Percentiles rank a stretch among this genome's conserved stretches.
Evolutionary conservation across 1,139 yeast genomes (phyloP).

Genomic region (Hyphopichia khmerensis): DNA sequence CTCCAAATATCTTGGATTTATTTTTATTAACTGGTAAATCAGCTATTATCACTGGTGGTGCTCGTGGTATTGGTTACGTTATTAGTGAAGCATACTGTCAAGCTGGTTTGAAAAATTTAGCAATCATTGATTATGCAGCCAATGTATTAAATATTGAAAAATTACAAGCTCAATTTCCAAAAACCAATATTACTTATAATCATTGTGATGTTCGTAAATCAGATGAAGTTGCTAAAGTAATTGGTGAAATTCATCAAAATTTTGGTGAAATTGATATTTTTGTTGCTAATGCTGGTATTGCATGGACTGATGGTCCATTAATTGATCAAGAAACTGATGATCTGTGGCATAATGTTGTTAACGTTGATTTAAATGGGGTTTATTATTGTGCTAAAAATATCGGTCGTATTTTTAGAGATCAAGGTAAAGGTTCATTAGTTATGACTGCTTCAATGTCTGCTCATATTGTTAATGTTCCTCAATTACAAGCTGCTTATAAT

Average conservation of each 20-base stretch:
- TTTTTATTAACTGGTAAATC: slow-evolving; percentile 36
- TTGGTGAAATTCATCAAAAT: slow-evolving; percentile 29
- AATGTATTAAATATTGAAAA: slow-evolving; percentile 28
- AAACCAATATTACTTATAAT: slow-evolving; percentile 31
- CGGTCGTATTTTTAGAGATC: slow-evolving; percentile 38
- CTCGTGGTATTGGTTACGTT: slow-evolving; percentile 46
- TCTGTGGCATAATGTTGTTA: slow-evolving; percentile 45
- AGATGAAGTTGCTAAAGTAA: slow-evolving; percentile 34
- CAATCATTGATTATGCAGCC: slow-evolving; percentile 42
- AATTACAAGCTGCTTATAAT: slow-evolving; percentile 60
- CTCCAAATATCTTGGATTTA: slow-evolving; percentile 34
- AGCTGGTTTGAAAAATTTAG: slow-evolving; percentile 43
- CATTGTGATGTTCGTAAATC: slow-evolving; percentile 43
- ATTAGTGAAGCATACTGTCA: slow-evolving; percentile 46
- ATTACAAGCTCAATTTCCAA: slow-evolving; percentile 29
- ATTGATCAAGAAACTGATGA: slow-evolving; percentile 42
- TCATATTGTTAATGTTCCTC: slow-evolving; percentile 64
- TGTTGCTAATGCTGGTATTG: slow-evolving; percentile 55
- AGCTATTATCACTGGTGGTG: slow-evolving; percentile 46
- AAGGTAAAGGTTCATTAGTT: slow-evolving; percentile 51
- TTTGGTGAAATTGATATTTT: slow-evolving; percentile 48
- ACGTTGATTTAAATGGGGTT: slow-evolving; percentile 46
- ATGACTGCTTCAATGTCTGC: slow-evolving; percentile 68
- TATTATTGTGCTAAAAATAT: slow-evolving; percentile 45
- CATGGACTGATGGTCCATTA: slow-evolving; percentile 40